Conservation (phyloP, 2,329 filamentous ascomycete genomes). For the Albophoma yamanashiensis region DNA sequence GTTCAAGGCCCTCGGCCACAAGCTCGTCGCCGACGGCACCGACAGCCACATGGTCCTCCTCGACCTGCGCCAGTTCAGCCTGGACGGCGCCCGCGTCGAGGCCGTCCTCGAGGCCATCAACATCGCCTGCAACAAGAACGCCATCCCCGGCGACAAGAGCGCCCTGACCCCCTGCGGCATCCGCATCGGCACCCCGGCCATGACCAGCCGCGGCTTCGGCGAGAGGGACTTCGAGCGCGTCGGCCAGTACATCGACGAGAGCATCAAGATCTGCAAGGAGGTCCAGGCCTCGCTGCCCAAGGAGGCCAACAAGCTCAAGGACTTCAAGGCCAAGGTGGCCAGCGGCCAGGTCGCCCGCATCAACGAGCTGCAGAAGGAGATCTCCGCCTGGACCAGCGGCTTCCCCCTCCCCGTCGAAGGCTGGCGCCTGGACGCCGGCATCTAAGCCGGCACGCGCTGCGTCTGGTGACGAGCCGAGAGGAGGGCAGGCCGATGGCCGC, state of each 20-base stretch:
- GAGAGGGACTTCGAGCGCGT: slow-evolving; percentile 88
- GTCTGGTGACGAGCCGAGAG: background rate
- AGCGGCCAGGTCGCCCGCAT: slow-evolving; percentile 72
- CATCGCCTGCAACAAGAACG: slow-evolving; percentile 99
- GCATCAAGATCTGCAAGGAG: slow-evolving; percentile 83
- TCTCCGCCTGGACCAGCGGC: slow-evolving; percentile 71
- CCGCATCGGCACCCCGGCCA: slow-evolving; percentile 92
- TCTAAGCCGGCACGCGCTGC: slow-evolving; percentile 28
- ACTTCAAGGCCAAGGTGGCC: slow-evolving; percentile 92
- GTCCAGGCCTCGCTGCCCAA: slow-evolving; percentile 79
- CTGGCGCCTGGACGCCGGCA: slow-evolving; percentile 51
- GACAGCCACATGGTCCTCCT: slow-evolving; percentile 97
- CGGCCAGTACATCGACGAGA: slow-evolving; percentile 76
- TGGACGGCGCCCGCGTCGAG: slow-evolving; percentile 94
- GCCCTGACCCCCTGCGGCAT: slow-evolving; percentile 90
- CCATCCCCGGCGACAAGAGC: slow-evolving; percentile 93
- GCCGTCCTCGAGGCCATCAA: slow-evolving; percentile 95
- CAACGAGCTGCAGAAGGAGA: slow-evolving; percentile 77
- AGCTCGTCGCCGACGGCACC: slow-evolving; percentile 88
- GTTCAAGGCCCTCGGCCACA: slow-evolving; percentile 83
- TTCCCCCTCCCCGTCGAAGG: slow-evolving; percentile 89
- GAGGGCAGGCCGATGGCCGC: background rate
- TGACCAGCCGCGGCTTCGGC: slow-evolving; percentile 92
- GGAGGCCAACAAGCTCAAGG: slow-evolving; percentile 98
- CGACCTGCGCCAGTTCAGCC: slow-evolving; percentile 75